A percentile compares a stretch with the other conserved stretches of the same genome.
phyloP scores from a whole-genome alignment of 1,139 yeast genomes.

The Lodderomyces orthopsilosis region DNA sequence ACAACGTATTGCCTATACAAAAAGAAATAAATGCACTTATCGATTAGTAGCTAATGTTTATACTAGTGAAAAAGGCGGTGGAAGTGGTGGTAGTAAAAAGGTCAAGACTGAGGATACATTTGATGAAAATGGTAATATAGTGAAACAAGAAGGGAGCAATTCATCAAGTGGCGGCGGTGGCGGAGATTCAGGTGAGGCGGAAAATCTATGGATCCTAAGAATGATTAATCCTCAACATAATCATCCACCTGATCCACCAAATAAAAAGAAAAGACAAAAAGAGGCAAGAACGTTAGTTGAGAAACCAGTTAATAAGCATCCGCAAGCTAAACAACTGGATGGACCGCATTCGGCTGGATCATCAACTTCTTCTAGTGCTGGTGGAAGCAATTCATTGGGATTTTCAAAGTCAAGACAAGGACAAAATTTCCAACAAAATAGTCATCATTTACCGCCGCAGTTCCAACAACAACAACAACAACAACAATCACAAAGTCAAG shows the following conservation, averaged over 20 bases:
- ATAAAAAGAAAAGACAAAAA: constrained; percentile 38
- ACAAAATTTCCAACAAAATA: constrained; percentile 13
- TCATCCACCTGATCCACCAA: constrained; percentile 45
- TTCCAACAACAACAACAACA: constrained; percentile 17
- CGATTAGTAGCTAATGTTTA: constrained; percentile 48
- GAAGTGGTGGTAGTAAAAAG: constrained; percentile 3
- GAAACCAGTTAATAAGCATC: constrained; percentile 41
- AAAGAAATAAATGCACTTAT: constrained; percentile 49
- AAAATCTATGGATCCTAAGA: constrained; percentile 43
- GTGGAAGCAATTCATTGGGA: not conserved
- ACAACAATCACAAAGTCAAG: constrained; percentile 5
- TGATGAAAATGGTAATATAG: not conserved
- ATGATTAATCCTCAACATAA: constrained; percentile 50
- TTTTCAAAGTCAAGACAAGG: not conserved
- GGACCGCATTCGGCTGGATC: constrained; percentile 15
- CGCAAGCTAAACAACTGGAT: constrained; percentile 17
- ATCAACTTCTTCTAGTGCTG: constrained; percentile 13
- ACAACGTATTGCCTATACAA: constrained; percentile 52
- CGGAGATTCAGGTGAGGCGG: constrained; percentile 20
- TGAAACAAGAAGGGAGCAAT: not conserved
- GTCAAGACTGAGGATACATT: constrained; percentile 6
- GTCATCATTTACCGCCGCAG: constrained; percentile 13
- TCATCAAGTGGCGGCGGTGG: constrained; percentile 4
- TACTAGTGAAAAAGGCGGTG: constrained; percentile 36
- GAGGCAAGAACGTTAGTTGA: constrained; percentile 44